phyloP scores from a whole-genome alignment of 2,329 filamentous ascomycete species.

The Fusarium phyllophilum region DNA sequence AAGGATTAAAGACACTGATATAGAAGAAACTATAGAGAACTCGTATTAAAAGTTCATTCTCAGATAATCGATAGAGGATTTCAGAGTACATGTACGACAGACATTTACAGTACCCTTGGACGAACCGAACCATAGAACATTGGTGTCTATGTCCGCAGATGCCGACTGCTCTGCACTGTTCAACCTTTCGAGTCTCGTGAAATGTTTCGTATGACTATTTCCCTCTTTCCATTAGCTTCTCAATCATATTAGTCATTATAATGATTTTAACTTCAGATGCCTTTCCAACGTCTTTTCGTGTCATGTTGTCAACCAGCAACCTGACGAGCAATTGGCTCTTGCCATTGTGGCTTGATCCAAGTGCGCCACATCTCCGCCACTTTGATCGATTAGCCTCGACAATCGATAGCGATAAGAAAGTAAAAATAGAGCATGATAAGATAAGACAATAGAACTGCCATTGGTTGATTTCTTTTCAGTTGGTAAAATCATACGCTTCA shows the following conservation, averaged over 20 bases:
- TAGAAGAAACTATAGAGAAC: background rate
- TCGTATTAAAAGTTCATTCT: rapidly evolving
- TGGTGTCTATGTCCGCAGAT: background rate
- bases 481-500: background rate
- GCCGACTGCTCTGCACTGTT: background rate
- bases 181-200: background rate
- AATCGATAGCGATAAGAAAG: background rate
- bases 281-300: background rate
- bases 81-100: background rate
- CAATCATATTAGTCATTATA: rapidly evolving
- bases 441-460: background rate
- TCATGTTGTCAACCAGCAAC: rapidly evolving
- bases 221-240: rapidly evolving
- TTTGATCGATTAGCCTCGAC: background rate
- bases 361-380: background rate
- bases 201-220: rapidly evolving
- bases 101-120: background rate
- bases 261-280: background rate
- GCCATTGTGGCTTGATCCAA: background rate
- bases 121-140: background rate
- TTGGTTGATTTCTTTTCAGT: too few species aligned
- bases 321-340: rapidly evolving
- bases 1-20: background rate
- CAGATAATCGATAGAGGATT: rapidly evolving
- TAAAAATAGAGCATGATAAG: background rate